These are phyloP conservation scores for Cladosporium sp. DNA, from an alignment of 2,329 filamentous ascomycete species.

Conservation along the genomic window DNA sequence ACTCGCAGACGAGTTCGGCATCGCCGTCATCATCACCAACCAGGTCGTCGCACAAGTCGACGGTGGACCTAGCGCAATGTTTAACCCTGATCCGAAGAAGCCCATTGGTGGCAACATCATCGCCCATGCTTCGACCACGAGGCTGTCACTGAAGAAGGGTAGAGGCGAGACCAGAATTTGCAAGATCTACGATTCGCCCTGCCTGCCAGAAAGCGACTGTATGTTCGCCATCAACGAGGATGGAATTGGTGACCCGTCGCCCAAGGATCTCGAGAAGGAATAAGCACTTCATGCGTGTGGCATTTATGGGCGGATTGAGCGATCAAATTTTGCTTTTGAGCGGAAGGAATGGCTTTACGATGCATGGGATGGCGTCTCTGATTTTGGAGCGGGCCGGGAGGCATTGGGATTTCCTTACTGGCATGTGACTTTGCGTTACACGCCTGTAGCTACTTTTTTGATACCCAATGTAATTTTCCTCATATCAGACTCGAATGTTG, in stretches of 20 bases:
- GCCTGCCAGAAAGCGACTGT: conserved; percentile 91
- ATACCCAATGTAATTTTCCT: conserved; percentile 4
- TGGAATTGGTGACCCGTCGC: conserved; percentile 90
- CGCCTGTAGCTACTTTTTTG: conserved; percentile 13
- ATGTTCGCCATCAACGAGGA: conserved; percentile 96
- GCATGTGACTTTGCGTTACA: conserved; percentile 10
- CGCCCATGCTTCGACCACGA: conserved; percentile 91
- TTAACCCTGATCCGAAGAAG: conserved; percentile 98
- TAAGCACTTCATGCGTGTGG: conserved; percentile 14
- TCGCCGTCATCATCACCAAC: conserved; percentile 97
- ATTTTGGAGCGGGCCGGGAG: background rate
- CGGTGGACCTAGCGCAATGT: conserved; percentile 93
- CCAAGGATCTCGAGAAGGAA: conserved; percentile 91
- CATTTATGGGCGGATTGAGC: background rate
- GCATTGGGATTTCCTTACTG: background rate
- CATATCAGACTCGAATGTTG: background rate
- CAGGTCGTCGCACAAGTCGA: conserved; percentile 98
- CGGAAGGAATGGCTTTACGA: background rate
- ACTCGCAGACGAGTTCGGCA: conserved; percentile 77
- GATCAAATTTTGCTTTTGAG: background rate
- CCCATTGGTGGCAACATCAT: conserved; percentile 99
- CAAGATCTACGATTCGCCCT: conserved; percentile 99
- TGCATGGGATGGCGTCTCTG: conserved; percentile 9
- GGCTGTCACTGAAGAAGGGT: conserved; percentile 92
- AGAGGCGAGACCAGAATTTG: conserved; percentile 92